Conservation (phyloP, 164 flowering plant species). For the Vitis cinerea region DNA sequence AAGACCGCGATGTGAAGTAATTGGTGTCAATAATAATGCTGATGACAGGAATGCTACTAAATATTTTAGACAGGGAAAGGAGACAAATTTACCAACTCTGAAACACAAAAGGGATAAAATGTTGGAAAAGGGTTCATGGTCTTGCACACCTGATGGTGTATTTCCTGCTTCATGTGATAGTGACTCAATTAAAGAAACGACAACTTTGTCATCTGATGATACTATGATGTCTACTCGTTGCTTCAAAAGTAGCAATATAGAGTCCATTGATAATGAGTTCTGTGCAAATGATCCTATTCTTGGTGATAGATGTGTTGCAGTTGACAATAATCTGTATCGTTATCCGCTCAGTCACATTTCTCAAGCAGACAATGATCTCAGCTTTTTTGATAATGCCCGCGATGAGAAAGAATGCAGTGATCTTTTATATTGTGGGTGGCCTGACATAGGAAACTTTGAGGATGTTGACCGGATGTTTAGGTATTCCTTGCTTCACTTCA, state of each 20-base stretch:
- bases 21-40: conserved; percentile 19
- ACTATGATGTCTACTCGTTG: conserved; percentile 33
- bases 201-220: conserved; percentile 35
- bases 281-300: conserved; percentile 34
- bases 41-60: conserved; percentile 18
- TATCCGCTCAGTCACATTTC: conserved; percentile 45
- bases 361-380: conserved; percentile 46
- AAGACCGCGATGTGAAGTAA: conserved; percentile 42
- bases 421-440: conserved; percentile 66
- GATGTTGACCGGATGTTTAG: conserved; percentile 87
- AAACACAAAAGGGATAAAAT: conserved; percentile 29
- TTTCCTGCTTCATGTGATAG: conserved; percentile 41
- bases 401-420: conserved; percentile 49
- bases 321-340: conserved; percentile 30
- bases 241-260: conserved; percentile 31
- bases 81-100: conserved; percentile 14
- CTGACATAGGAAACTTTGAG: conserved; percentile 76
- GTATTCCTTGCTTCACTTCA: conserved; percentile 28
- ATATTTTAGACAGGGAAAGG: conserved; percentile 25
- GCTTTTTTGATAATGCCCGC: conserved; percentile 40
- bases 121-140: conserved; percentile 50
- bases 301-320: conserved; percentile 31
- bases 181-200: conserved; percentile 28
- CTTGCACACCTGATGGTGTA: conserved; percentile 35
- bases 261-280: conserved; percentile 25